Percentiles rank a stretch among this genome's conserved stretches.
phyloP scores from a whole-genome alignment of 352 stramenopile genomes.

The Phytophthora sp. region DNA sequence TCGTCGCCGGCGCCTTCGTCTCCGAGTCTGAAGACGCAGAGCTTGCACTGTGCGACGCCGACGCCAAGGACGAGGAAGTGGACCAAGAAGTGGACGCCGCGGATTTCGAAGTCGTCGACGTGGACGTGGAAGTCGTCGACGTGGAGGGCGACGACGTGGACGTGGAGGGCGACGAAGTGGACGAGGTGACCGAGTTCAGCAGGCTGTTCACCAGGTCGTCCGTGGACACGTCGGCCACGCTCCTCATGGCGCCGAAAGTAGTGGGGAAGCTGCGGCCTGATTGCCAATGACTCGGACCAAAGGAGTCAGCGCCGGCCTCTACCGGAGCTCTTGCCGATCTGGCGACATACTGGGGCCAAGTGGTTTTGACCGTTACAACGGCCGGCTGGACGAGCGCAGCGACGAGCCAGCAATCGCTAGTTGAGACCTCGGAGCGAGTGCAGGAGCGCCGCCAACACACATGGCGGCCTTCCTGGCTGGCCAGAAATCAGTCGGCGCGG shows the following conservation, averaged over 20 bases:
- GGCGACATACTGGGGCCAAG: constrained; percentile 12
- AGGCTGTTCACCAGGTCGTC: constrained; percentile 52
- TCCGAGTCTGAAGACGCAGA: constrained; percentile 12
- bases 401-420: no score
- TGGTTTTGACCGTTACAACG: constrained; percentile 12
- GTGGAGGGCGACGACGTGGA: background rate
- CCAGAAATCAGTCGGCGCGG: constrained; percentile 1
- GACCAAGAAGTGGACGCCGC: constrained; percentile 5
- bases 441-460: constrained; percentile 14
- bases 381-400: no score
- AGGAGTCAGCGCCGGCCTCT: constrained; percentile 24
- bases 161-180: constrained; percentile 9
- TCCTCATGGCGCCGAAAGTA: constrained; percentile 19
- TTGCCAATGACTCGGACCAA: constrained; percentile 24
- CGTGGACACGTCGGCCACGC: constrained; percentile 36
- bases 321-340: constrained; percentile 7
- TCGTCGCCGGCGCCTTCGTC: background rate
- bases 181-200: constrained; percentile 39
- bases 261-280: constrained; percentile 1
- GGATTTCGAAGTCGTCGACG: constrained; percentile 1
- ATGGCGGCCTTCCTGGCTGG: constrained; percentile 17
- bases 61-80: background rate
- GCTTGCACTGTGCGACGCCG: background rate
- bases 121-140: constrained; percentile 8
- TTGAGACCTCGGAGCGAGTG: no score